Conservation (phyloP, 768 basidiomycete genomes). For the Phylloporus scabripes region DNA sequence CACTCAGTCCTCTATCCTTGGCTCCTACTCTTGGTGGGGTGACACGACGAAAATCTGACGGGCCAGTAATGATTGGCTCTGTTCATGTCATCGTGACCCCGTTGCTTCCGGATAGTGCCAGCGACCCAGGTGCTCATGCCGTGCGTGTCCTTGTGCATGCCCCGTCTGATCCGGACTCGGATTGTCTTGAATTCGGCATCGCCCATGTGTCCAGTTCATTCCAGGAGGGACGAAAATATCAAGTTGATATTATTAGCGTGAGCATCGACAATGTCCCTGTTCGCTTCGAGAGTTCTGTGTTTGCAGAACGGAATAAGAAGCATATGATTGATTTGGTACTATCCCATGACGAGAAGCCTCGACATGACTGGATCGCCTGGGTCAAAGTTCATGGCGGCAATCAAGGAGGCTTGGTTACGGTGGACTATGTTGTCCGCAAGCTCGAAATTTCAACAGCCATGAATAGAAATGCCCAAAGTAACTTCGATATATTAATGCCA, state of each 20-base stretch:
- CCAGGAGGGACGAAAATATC: constrained; percentile 31
- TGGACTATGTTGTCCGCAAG: constrained; percentile 59
- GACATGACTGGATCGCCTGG: constrained; percentile 61
- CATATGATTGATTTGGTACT: constrained; percentile 33
- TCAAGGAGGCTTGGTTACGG: constrained; percentile 45
- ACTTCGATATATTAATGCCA: constrained; percentile 54
- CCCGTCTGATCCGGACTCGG: constrained; percentile 54
- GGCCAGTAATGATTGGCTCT: constrained; percentile 57
- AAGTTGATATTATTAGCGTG: constrained; percentile 47
- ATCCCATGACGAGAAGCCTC: constrained; percentile 49
- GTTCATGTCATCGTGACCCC: constrained; percentile 52
- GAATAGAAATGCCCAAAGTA: constrained; percentile 33
- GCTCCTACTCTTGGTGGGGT: constrained; percentile 25
- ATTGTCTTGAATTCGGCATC: constrained; percentile 74
- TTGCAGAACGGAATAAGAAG: constrained; percentile 33
- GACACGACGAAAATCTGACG: constrained; percentile 43
- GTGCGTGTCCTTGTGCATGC: constrained; percentile 54
- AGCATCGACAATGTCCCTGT: constrained; percentile 64
- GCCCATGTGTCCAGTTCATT: constrained; percentile 34
- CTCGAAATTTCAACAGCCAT: constrained; percentile 2
- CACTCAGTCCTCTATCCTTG: constrained; percentile 10
- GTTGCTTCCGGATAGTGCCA: constrained; percentile 26
- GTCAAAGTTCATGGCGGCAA: constrained; percentile 54
- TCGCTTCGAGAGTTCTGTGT: constrained; percentile 47
- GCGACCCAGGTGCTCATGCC: constrained; percentile 46